Percentiles rank a stretch among this genome's conserved stretches.
These are phyloP conservation scores for Dendrobium huoshanense DNA, from an alignment of 106 monocot genomes.

Conservation along the genomic window DNA sequence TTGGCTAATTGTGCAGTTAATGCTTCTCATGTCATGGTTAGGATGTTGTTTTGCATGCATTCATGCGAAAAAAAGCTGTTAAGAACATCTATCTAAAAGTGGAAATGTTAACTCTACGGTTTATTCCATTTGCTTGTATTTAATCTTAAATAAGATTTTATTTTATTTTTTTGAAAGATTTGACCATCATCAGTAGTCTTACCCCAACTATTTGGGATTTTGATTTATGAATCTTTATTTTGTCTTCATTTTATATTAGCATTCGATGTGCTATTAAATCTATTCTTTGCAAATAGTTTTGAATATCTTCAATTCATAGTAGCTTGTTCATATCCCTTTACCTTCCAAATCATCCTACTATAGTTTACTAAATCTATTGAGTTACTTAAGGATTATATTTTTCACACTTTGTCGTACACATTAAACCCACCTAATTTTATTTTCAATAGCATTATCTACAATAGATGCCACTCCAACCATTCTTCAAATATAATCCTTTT, in stretches of 20 bases:
- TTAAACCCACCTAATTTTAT: neutral
- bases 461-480: neutral
- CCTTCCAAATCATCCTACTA: neutral
- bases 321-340: neutral
- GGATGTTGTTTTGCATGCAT: neutral
- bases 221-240: neutral
- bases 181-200: neutral
- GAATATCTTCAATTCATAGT: neutral
- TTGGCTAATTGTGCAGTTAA: neutral
- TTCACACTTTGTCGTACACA: neutral
- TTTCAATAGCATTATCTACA: neutral
- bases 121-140: neutral
- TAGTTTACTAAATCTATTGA: too few relatives aligned
- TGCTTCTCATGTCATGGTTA: neutral
- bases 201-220: neutral
- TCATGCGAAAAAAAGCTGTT: neutral
- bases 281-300: neutral
- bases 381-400: neutral
- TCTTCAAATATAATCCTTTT: neutral
- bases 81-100: neutral
- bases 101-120: neutral
- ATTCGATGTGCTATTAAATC: neutral
- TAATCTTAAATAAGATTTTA: neutral
- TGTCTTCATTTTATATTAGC: neutral
- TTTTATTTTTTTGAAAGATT: neutral